Evolutionary conservation across 148 eudicot species (phyloP), one percentile per base, ranked within the genome.

Genomic region (Vaccinium macrocarpon): DNA sequence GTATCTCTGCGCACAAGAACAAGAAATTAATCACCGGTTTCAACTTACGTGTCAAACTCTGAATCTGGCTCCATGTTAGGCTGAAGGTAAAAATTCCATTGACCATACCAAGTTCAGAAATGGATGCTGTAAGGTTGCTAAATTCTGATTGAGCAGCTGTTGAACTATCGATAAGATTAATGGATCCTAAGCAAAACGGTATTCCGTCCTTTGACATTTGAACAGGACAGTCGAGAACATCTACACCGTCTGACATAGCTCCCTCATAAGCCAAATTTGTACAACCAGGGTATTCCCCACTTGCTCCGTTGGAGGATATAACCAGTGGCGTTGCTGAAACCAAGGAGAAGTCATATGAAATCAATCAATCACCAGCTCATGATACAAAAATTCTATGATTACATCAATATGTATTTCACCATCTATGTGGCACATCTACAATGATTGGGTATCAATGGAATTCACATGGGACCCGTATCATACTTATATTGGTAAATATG

Each of bases 231-330:
- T 94, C 99, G 52, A 97, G 91, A 48, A 97, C 86, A 82, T 97
- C 96, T 61, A 88, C 97, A 51, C 99, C 99, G 83, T 97, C 99
- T 53, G 89, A 86, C 62, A 93, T 91, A 70, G 98, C 99, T 87
- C 84, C 68, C 21, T 62, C 50, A 84, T 97, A 95, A 73, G 99
- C 92, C 86, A 87, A 27, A 85, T 95, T 92, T 56, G 99, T 97
- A 84, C 99, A 93, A 64, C 91, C 93, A 73, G 99, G 99, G 85
- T 84, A 95, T 86, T 92, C 91, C 12, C 98, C 99, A 86, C 99
- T 97, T 53, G 99, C 94, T 81, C 99, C 99, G 82, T 88, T 83
- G 46, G 90, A 84, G 66, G 98, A 88, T 85, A 94, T 92, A 75
- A 94, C 91, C 90, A 91, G 86, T 38, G 94, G 90, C 10, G 55